phyloP scores from a whole-genome alignment of 106 monocot genomes.

The Cymbidium sinense region DNA sequence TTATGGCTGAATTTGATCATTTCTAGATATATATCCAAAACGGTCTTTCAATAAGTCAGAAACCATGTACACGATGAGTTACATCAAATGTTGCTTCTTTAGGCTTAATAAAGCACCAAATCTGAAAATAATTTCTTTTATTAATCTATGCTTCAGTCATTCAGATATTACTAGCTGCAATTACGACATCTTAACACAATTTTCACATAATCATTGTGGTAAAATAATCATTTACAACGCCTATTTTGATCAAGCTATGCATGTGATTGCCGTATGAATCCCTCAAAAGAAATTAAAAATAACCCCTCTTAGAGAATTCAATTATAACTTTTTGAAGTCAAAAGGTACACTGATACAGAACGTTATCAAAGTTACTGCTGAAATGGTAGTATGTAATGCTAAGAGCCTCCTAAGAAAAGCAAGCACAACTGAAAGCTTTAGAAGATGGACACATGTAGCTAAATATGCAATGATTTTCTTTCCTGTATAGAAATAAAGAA shows the following conservation, averaged over 20 bases:
- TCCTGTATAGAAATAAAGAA: neutral
- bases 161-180: no score
- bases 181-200: no score
- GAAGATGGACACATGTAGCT: neutral
- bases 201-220: no score
- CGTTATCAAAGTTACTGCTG: neutral
- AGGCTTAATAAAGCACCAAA: no score
- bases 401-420: neutral
- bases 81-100: no score
- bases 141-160: no score
- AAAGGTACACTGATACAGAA: neutral
- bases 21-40: no score
- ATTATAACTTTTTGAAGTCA: neutral
- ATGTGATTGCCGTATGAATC: neutral
- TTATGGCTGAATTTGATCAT: no score
- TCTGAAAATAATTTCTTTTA: no score
- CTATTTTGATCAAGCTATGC: neutral
- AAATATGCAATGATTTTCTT: neutral
- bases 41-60: no score
- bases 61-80: no score
- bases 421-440: neutral
- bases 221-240: neutral
- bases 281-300: neutral
- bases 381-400: neutral
- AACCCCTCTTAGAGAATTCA: neutral